These are phyloP conservation scores for Aphanomyces astaci DNA, from an alignment of 352 stramenopile genomes.

Conservation along the genomic window DNA sequence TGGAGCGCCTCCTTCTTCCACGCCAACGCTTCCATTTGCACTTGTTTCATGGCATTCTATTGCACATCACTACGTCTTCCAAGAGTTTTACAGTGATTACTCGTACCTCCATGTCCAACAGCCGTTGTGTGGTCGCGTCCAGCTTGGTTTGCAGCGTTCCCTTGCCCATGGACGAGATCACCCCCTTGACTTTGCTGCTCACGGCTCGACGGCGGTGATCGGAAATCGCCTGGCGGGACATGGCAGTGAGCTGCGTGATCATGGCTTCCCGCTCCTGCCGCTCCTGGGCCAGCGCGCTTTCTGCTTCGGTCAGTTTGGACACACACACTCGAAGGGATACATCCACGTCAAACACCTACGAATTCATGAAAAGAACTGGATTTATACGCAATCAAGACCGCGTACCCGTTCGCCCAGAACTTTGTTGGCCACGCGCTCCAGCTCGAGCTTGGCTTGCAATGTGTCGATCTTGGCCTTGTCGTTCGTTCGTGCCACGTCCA, in stretches of 20 bases:
- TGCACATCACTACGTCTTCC: not conserved
- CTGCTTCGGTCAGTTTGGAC: conserved; percentile 44
- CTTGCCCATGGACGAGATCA: conserved; percentile 50
- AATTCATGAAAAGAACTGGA: not conserved
- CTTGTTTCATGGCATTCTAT: conserved; percentile 1
- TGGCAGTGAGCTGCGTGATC: conserved; percentile 37
- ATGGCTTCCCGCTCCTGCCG: conserved; percentile 35
- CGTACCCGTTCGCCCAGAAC: conserved; percentile 30
- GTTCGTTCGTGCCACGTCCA: conserved; percentile 30
- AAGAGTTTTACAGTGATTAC: not conserved
- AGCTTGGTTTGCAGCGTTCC: conserved; percentile 60
- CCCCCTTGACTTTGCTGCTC: conserved; percentile 43
- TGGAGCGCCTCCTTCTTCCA: conserved; percentile 11
- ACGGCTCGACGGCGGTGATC: conserved; percentile 48
- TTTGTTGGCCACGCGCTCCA: conserved; percentile 45
- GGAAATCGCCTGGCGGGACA: conserved; percentile 40
- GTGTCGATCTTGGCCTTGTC: conserved; percentile 31
- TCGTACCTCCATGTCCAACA: not conserved
- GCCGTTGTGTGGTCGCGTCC: conserved; percentile 26
- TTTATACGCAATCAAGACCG: not conserved
- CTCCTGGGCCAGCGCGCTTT: conserved; percentile 42
- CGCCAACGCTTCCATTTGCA: conserved; percentile 1
- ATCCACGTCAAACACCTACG: conserved; percentile 36
- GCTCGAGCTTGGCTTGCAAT: conserved; percentile 41
- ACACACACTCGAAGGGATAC: conserved; percentile 35